Evolutionary conservation across 352 stramenopile genomes (phyloP), one percentile per base, ranked within the genome.

Genomic region (Globisporangium solare): DNA sequence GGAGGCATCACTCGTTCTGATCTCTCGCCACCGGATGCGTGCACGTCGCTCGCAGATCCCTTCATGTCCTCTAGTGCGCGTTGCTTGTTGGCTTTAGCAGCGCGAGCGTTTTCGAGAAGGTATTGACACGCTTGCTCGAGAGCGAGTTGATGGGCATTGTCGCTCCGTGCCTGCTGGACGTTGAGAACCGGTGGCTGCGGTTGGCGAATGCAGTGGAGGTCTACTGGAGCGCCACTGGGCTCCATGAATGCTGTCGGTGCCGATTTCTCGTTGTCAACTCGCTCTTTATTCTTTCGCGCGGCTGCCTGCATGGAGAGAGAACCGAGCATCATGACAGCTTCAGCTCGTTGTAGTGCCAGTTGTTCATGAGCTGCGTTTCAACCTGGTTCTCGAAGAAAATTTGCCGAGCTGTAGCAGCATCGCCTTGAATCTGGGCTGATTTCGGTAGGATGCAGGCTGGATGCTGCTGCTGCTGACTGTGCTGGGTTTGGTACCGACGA

Each of bases 351-450:
- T 1, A 22, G 27, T 35, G 27, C 3, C 5, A 35, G 0, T 35
- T 35, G 10, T 11, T 32, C 31, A 31, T 49, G 1, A 41, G 22
- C 2, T 41, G 41, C 22, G 32, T 35, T 35, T 35, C 27, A 31
- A 85, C 78, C 67, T 89, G 76, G 55, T 86, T 88, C 53, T 89
- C 79, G 21, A 87, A 79, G 61, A 74, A 89, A 24, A 83, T 64
- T 22, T 80, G 60, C 2, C 76, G 64, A n/a, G 52, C 54, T 10
- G 47, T 0, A n/a, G 63, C 46, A n/a, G 27, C 27, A 35, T 68
- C 56, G 45, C 42, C 37, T 14, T 46, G 35, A 24, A 13, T 35
- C 24, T 40, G 41, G 2, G 22, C 18, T 32, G 20, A 20, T 17
- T 61, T 24, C n/a, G 32, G 59, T n/a, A 27, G 24, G 21, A 18